These are phyloP conservation scores for Mytilinidion resinicola DNA, from an alignment of 495 filamentous ascomycete species.

Conservation along the genomic window DNA sequence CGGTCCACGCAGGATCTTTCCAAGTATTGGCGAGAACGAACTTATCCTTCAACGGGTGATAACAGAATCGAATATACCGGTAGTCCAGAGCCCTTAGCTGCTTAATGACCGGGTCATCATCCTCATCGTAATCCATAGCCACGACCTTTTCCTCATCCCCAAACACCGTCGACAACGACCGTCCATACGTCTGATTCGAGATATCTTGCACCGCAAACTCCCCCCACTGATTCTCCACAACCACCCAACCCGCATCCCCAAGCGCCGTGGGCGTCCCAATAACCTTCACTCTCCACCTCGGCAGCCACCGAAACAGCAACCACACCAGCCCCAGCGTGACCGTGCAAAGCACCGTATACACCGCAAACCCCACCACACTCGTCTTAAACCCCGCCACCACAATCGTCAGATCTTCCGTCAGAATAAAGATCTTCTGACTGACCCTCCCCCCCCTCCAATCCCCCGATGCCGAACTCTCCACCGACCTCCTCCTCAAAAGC, in stretches of 20 bases:
- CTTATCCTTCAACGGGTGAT: slow-evolving; percentile 78
- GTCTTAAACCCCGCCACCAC: slow-evolving; percentile 88
- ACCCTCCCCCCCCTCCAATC: slow-evolving; percentile 47
- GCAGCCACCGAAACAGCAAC: slow-evolving; percentile 83
- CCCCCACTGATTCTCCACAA: slow-evolving; percentile 91
- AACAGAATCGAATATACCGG: slow-evolving; percentile 88
- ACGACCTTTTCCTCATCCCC: slow-evolving; percentile 53
- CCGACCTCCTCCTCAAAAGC: slow-evolving; percentile 60
- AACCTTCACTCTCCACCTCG: slow-evolving; percentile 73
- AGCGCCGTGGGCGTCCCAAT: slow-evolving; percentile 62
- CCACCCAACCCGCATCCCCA: slow-evolving; percentile 77
- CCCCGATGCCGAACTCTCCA: slow-evolving; percentile 51
- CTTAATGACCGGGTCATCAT: slow-evolving; percentile 71
- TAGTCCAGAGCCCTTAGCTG: slow-evolving; percentile 75
- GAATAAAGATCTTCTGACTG: slow-evolving; percentile 87
- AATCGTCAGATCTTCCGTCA: slow-evolving; percentile 87
- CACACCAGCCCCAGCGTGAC: slow-evolving; percentile 71
- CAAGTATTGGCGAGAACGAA: slow-evolving; percentile 80
- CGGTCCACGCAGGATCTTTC: slow-evolving; percentile 87
- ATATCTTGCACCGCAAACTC: slow-evolving; percentile 73
- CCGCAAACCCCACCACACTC: slow-evolving; percentile 54
- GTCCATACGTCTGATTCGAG: slow-evolving; percentile 61
- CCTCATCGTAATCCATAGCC: slow-evolving; percentile 62
- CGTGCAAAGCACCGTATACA: slow-evolving; percentile 64
- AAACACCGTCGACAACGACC: slow-evolving; percentile 81